Conservation (phyloP, 139 green algal genomes). For the Chlorella sp. region DNA sequence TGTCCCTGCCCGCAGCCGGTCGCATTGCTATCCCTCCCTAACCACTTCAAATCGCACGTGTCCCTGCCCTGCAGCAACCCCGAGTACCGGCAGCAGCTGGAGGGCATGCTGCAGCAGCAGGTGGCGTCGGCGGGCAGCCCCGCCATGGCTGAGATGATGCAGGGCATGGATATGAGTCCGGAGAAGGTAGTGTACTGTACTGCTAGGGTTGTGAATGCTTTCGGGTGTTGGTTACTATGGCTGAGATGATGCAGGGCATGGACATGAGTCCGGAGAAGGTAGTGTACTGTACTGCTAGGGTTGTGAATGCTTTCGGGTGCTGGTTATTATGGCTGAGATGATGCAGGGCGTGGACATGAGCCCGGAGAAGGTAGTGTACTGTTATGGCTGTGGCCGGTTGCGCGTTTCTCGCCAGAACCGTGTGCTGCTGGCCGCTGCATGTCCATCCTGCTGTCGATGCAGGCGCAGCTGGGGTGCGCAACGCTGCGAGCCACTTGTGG, state of each 20-base stretch:
- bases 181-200: conserved; percentile 26
- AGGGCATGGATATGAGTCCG: conserved; percentile 45
- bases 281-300: background rate
- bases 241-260: conserved; percentile 53
- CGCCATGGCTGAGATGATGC: conserved; percentile 52
- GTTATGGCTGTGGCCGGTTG: too few relatives aligned
- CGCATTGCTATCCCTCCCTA: too few relatives aligned
- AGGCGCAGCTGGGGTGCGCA: too few relatives aligned
- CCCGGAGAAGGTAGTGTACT: conserved; percentile 37
- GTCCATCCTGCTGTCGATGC: too few relatives aligned
- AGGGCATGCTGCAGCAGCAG: conserved; percentile 36
- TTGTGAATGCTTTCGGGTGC: too few relatives aligned
- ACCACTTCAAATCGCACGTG: too few relatives aligned
- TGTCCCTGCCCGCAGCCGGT: too few relatives aligned
- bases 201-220: background rate
- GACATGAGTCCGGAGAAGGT: conserved; percentile 49
- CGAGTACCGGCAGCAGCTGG: conserved; percentile 53
- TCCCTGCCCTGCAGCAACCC: conserved; percentile 55
- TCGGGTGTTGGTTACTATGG: background rate
- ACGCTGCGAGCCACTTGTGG: too few relatives aligned
- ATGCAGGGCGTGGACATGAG: conserved; percentile 56
- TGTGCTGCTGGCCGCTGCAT: too few relatives aligned
- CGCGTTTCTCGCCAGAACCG: too few relatives aligned
- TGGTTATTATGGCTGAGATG: conserved; percentile 40
- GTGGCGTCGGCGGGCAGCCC: conserved; percentile 10